Evolutionary conservation across 768 basidiomycete genomes (phyloP), one percentile per base, ranked within the genome.

Genomic region (Arthromyces matolae): DNA sequence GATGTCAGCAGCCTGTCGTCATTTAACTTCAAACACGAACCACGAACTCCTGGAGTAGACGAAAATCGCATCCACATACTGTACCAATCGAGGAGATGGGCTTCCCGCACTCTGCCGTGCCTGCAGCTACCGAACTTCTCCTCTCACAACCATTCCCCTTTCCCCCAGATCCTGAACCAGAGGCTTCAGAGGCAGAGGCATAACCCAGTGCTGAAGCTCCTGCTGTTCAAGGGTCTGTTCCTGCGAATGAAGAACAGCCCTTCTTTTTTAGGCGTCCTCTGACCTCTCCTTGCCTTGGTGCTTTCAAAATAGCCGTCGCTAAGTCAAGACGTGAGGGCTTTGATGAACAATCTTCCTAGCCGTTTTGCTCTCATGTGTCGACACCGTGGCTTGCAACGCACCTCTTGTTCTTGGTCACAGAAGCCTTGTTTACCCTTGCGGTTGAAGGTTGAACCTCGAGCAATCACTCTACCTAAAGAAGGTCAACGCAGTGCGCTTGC

Each of bases 1-100:
- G n/a, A n/a, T n/a, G n/a, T n/a, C n/a, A n/a, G n/a, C n/a, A n/a
- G n/a, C n/a, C n/a, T n/a, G n/a, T n/a, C n/a, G n/a, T n/a, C n/a
- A n/a, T n/a, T n/a, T n/a, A n/a, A n/a, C n/a, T n/a, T n/a, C n/a
- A n/a, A n/a, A n/a, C n/a, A n/a, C n/a, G n/a, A n/a, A n/a, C n/a
- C 67, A 18, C 70, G 66, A 19, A 63, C 63, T 51, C 66, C 73
- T 50, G 81, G 75, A 10, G 79, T 86, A 0, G 89, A 92, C 61
- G 91, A 93, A 62, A 76, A 74, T 37, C 80, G 86, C 28, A 81
- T 97, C 44, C 79, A 81, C 42, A 87, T 92, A 58, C 73, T 98
- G 46, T 84, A 81, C 8, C n/a, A n/a, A n/a, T n/a, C n/a, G n/a
- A n/a, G n/a, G 96, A 98, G 59, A 98, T 99, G 96, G 96, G 96